phyloP scores from a whole-genome alignment of 441 rosid genomes.

The Daphne laureola region DNA sequence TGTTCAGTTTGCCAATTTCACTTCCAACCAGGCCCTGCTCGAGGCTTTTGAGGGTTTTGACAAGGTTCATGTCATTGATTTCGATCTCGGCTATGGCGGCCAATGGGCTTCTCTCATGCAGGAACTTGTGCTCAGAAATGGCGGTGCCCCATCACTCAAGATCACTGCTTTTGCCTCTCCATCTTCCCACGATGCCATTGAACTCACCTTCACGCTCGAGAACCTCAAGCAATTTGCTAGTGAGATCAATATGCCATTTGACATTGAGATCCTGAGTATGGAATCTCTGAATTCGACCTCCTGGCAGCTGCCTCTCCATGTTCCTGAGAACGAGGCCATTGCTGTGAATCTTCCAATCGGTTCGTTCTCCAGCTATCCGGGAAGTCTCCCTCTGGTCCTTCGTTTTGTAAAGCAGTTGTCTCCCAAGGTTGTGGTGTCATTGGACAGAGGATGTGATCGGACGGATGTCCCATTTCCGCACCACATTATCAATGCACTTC shows the following conservation, averaged over 20 bases:
- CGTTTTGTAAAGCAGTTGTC: conserved; percentile 49
- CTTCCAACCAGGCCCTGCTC: conserved; percentile 60
- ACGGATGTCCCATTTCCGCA: conserved; percentile 49
- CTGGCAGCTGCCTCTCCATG: conserved; percentile 29
- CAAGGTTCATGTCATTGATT: conserved; percentile 53
- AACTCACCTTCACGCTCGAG: conserved; percentile 49
- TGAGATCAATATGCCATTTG: conserved; percentile 46
- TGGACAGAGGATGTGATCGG: conserved; percentile 65
- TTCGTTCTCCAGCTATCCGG: conserved; percentile 28
- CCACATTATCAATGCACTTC: conserved; percentile 46
- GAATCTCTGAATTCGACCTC: conserved; percentile 38
- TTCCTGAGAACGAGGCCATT: conserved; percentile 26
- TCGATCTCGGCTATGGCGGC: conserved; percentile 65
- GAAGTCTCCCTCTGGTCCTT: conserved; percentile 38
- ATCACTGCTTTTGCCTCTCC: conserved; percentile 53
- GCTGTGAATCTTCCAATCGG: conserved; percentile 55
- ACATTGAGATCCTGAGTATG: conserved; percentile 42
- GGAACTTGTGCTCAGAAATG: conserved; percentile 48
- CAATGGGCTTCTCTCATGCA: conserved; percentile 82
- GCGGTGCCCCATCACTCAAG: conserved; percentile 38
- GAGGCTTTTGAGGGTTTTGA: conserved; percentile 43
- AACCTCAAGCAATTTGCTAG: conserved; percentile 49
- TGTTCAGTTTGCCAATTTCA: conserved; percentile 63
- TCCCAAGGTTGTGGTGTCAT: conserved; percentile 55
- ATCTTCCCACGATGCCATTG: conserved; percentile 38